Evolutionary conservation across 2,329 filamentous ascomycete species (phyloP), one percentile per base, ranked within the genome.

Genomic region (Pseudocercospora cruenta): DNA sequence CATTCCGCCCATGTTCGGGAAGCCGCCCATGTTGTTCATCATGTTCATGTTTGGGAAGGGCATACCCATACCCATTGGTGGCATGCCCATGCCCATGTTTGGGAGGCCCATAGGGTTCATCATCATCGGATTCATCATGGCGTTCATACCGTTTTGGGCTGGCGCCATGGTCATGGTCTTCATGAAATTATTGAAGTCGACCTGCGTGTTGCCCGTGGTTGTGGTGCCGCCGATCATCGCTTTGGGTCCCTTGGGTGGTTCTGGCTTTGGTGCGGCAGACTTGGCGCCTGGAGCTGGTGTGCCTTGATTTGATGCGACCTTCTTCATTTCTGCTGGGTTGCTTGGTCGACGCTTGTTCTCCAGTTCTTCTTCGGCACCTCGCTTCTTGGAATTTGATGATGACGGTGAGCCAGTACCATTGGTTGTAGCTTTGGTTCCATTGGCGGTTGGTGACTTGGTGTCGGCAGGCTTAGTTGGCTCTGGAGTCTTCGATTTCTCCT

Each of bases 311-410:
- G 78, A 72, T 33, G 65, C 58, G 51, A 77, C 65, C 47, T 70
- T 74, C 47, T 79, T 78, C 80, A 81, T 82, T 14, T 80, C 82
- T 59, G 80, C 80, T 10, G 83, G 82, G 12, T 80, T 81, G 3
- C 80, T 79, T 7, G 79, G 78, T 19, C 78, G 79, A 22, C 79
- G 77, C 54, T 79, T 74, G 64, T 79, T 82, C 58, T 79, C 80
- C 62, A 85, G 79, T 33, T 88, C 84, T 60, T 93, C 90, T 39
- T 94, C 92, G 14, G 93, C 93, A 10, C 91, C 86, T 22, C 95
- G 88, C 82, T 98, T 99, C 81, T 91, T 95, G 26, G 87, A 82
- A 64, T 79, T 80, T 60, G 72, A 72, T 63, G 78, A 74, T 28
- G 58, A 49, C 71, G 74, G 74, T 72, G 73, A 74, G 61, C 67